These are phyloP conservation scores for Cercospora sp. DNA, from an alignment of 2,329 filamentous ascomycete genomes.

Conservation along the genomic window DNA sequence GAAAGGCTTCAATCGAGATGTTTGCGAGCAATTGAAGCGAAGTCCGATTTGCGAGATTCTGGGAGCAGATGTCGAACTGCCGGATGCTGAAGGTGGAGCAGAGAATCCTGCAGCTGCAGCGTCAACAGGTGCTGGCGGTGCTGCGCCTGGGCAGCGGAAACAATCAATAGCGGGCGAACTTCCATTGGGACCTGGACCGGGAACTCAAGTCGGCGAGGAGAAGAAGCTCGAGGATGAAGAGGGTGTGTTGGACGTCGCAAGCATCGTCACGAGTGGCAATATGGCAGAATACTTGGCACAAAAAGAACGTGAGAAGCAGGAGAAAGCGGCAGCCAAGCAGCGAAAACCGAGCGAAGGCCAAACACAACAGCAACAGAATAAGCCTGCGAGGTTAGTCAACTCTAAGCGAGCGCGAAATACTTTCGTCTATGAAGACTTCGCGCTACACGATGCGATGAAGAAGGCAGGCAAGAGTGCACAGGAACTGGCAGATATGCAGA, in stretches of 20 bases:
- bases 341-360: conserved; percentile 50
- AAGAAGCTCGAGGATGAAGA: conserved; percentile 60
- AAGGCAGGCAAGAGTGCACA: conserved; percentile 50
- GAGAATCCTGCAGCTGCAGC: conserved; percentile 58
- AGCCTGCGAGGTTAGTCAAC: conserved; percentile 66
- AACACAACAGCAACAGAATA: conserved; percentile 55
- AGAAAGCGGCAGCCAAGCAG: conserved; percentile 58
- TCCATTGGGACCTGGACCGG: conserved; percentile 55
- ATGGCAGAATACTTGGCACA: conserved; percentile 80
- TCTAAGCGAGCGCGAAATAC: conserved; percentile 67
- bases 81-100: conserved; percentile 47
- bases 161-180: conserved; percentile 46
- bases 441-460: conserved; percentile 55
- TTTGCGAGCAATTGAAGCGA: conserved; percentile 66
- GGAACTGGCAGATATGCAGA: conserved; percentile 53
- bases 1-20: conserved; percentile 60
- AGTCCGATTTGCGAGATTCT: conserved; percentile 64
- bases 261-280: conserved; percentile 72
- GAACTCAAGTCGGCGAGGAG: conserved; percentile 56
- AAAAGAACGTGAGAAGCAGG: conserved; percentile 76
- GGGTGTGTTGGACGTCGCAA: conserved; percentile 80
- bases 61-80: conserved; percentile 54
- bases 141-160: conserved; percentile 45
- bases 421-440: conserved; percentile 72
- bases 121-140: conserved; percentile 55